phyloP scores from a whole-genome alignment of 768 basidiomycete species.

The Holtermanniella nyarrowii region DNA sequence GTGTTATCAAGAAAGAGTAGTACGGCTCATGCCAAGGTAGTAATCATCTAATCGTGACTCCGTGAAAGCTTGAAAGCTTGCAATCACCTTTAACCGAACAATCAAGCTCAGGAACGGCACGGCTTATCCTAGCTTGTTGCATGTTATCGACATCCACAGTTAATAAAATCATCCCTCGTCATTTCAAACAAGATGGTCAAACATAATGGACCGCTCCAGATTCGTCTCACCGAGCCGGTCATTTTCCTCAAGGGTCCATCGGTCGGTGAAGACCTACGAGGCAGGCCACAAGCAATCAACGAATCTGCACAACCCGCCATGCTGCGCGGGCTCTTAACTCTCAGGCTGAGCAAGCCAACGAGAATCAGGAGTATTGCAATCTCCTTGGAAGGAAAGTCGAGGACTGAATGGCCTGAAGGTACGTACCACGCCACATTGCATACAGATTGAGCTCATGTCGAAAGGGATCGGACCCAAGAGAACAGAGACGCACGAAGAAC shows the following conservation, averaged over 20 bases:
- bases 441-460: neutral
- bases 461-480: slow-evolving; percentile 59
- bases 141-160: too few relatives aligned
- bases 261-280: slow-evolving; percentile 40
- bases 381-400: slow-evolving; percentile 60
- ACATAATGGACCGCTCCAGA: slow-evolving; percentile 33
- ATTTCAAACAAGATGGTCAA: slow-evolving; percentile 23
- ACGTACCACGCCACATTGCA: slow-evolving; percentile 14
- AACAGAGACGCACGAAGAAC: slow-evolving; percentile 67
- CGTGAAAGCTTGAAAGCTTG: too few relatives aligned
- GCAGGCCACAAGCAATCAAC: slow-evolving; percentile 29
- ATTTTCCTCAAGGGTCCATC: slow-evolving; percentile 53
- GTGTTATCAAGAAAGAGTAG: too few relatives aligned
- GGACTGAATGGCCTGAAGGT: slow-evolving; percentile 83
- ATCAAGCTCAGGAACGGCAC: too few relatives aligned
- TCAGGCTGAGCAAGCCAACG: slow-evolving; percentile 63
- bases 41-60: too few relatives aligned
- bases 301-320: slow-evolving; percentile 50
- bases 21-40: too few relatives aligned
- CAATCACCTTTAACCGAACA: too few relatives aligned
- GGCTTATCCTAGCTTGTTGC: too few relatives aligned
- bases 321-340: slow-evolving; percentile 56
- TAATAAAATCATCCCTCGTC: too few relatives aligned
- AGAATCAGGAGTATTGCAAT: slow-evolving; percentile 77
- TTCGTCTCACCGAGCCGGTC: slow-evolving; percentile 63